Evolutionary conservation across 2,329 filamentous ascomycete species (phyloP), one percentile per base, ranked within the genome.

Genomic region (Tolypocladium cylindrosporum): DNA sequence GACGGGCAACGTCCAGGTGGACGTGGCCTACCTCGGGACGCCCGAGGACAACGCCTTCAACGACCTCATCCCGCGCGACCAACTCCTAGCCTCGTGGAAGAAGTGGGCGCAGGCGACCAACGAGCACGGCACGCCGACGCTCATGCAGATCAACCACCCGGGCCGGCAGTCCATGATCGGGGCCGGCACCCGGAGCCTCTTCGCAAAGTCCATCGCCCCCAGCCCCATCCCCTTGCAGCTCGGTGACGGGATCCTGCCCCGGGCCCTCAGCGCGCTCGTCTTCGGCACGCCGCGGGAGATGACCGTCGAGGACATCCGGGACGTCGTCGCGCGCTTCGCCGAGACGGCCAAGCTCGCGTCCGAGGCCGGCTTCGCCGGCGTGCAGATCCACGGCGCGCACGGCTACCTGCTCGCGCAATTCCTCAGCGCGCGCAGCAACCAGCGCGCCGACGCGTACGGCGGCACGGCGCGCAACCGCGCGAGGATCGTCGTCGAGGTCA

Each of bases 371-470:
- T 75, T 80, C 40, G 73, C 73, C 2, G 77, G 76, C 1, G 64
- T 77, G 1, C 67, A 80, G 62, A 68, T 80, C 13, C 77, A 80
- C 43, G 77, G 66, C 4, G 78, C 78, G 0, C 82, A 86, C 61
- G 83, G 83, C 1, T 85, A 84, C 63, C 72, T 86, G 2, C 68
- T 86, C 0, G 73, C 77, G 8, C 79, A 83, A 60, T 86, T 86
- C 65, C 66, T 85, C 21, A 78, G 75, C 0, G 69, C 73, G 1
- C 74, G 72, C 34, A 76, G 74, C 0, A 86, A 86, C 63, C 66
- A 66, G 52, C 73, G 83, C 13, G 78, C 74, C 0, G 83, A 86
- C 59, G 67, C 69, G 6, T 86, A 85, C 59, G 83, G 83, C 6
- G 83, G 82, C 4, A 70, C 72, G 3, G 67, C 81, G 2, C 68